phyloP scores from a whole-genome alignment of 768 basidiomycete species.

The Amanita molliuscula region DNA sequence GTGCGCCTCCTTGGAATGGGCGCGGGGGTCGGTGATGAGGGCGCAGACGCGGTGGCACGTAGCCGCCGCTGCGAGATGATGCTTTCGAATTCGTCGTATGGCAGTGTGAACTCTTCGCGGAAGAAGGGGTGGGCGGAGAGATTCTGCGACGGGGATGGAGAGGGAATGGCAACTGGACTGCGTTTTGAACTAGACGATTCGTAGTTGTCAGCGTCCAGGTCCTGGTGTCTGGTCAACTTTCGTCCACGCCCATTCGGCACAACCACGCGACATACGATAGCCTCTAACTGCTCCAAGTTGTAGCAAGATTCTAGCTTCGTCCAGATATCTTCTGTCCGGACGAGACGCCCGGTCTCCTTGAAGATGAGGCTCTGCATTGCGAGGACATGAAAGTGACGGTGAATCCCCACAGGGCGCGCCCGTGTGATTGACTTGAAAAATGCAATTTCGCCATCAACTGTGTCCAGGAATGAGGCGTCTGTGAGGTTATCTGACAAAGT shows the following conservation, averaged over 20 bases:
- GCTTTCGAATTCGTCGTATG: constrained; percentile 52
- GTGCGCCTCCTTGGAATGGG: constrained; percentile 16
- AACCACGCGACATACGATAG: constrained; percentile 36
- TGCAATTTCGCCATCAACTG: constrained; percentile 73
- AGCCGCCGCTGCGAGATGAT: constrained; percentile 55
- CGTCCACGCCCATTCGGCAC: neutral
- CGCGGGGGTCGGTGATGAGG: constrained; percentile 42
- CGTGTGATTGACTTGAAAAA: constrained; percentile 80
- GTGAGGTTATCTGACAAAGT: constrained; percentile 11
- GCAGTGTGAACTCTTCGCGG: constrained; percentile 55
- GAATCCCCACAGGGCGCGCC: constrained; percentile 73
- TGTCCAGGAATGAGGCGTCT: constrained; percentile 44
- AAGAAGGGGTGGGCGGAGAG: constrained; percentile 65
- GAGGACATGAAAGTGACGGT: constrained; percentile 75
- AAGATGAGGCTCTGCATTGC: constrained; percentile 62
- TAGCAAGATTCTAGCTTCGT: constrained; percentile 62
- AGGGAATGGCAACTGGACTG: constrained; percentile 42
- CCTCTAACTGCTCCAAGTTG: constrained; percentile 66
- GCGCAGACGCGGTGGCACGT: constrained; percentile 51
- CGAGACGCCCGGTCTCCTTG: constrained; percentile 54
- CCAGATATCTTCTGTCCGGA: constrained; percentile 64
- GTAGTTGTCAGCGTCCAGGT: constrained; percentile 31
- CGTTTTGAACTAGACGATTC: constrained; percentile 32
- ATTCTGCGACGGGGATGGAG: constrained; percentile 63
- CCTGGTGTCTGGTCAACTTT: constrained; percentile 18